Evolutionary conservation across 2,329 filamentous ascomycete genomes (phyloP), one percentile per base, ranked within the genome.

Genomic region (Setomelanomma holmii): DNA sequence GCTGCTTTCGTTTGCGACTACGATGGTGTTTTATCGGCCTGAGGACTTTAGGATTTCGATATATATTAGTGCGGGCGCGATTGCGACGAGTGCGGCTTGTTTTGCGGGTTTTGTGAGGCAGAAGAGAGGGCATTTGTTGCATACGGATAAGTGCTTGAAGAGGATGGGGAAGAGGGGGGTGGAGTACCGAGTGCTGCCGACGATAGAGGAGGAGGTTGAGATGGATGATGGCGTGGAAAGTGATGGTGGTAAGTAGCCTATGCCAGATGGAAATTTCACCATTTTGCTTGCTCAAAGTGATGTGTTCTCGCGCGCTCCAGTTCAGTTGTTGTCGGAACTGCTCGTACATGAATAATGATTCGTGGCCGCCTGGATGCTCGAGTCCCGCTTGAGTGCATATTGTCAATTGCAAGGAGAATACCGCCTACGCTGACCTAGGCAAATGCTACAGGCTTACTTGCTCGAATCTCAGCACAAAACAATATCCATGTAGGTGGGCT

Each of bases 11-110:
- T 91, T 85, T 64, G 79, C 79, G 0, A 80, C 82, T 0, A 92
- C 89, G 0, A 85, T 90, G 53, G 66, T 87, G 4, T 90, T 87
- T 55, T 79, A 83, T 1, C 74, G 76, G 0, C 88, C 89, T 0
- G 79, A 82, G 3, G 80, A 89, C 61, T 92, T 92, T 67, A 77
- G 78, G 49, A 86, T 82, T 66, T 88, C 89, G 0, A 82, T 84
- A 0, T 68, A 83, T 5, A 79, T 90, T 40, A 88, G 84, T 49
- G 78, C 82, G 2, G 75, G 64, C 0, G 84, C 86, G 0, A 79
- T 87, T 0, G 77, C 72, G 2, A 41, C 71, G 0, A 81, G 83
- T 0, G 79, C 79, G 0, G 71, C 73, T 0, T 75, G 82, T 22
- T 88, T 86, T 64, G 79, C 85, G 0, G 67, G 69, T 0, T 88